Base-by-base conservation (phyloP, 148 eudicot genomes). In the Vaccinium corymbosum region DNA sequence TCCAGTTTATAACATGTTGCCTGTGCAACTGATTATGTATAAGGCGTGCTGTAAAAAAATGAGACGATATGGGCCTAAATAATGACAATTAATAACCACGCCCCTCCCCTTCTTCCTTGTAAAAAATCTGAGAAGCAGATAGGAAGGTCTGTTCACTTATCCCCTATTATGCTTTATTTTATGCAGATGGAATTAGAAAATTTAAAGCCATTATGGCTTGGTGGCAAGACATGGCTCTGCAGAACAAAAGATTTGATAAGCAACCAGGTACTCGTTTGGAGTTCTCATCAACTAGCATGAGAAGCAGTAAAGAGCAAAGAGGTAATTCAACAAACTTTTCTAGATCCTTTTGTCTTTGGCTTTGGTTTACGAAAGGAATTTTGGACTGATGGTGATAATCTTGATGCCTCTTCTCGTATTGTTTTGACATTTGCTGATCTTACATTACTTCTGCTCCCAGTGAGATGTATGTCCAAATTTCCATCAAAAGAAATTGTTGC, bases 211-310 rank as follows among this genome's bases (percentile, higher is more conserved):
- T 96, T 66, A 90, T 94, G 90, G 88, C 94, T 59, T 93, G 98
- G 97, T 96, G 98, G 99, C 93, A 91, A 91, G 94, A 94, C 82
- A 92, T 94, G 98, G 95, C 95, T 72, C 89, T 88, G 80, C 85
- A 71, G 82, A 93, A 90, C 86, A 57, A 62, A 76, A 88, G 87
- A 77, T 84, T 87, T 78, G 29, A 48, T 83, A 38, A 53, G 25
- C 82, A 87, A 22, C 88, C 91, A 83, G 85, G 35, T 64, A 81
- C 88, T 83, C 66, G 80, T 64, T 27, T 83, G 42, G 80, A 77
- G 20, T 84, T 82, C 79, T 84, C 81, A 59, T 88, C 90, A 83
- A 80, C 85, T 79, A 82, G 84, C 76, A 89, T 83, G 85, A 78
- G 77, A 50, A 84, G 86, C 87, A 90, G 80, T 52, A 66, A 78